Evolutionary conservation across 345 rosid genomes (phyloP), one percentile per base, ranked within the genome.

Genomic region (Gossypium thurberi): DNA sequence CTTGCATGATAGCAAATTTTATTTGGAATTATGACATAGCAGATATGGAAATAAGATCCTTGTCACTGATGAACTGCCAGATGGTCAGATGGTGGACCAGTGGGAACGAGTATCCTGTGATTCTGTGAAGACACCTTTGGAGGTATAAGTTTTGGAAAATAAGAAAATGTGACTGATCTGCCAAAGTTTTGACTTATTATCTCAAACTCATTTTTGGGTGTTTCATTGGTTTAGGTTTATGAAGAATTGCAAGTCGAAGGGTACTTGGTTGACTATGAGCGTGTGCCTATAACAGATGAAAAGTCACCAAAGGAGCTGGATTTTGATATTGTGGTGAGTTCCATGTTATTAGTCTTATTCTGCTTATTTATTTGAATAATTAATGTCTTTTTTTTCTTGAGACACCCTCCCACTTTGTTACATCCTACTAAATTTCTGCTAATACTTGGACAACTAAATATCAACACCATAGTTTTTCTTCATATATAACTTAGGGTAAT

Each of bases 11-110:
- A 28, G 48, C 72, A 70, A 50, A 65, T 73, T 71, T 70, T 42
- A 51, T 52, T 78, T 68, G 72, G 53, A 52, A 59, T 74, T 77
- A 74, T 82, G 78, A 74, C 77, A 12, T 84, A 65, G 69, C 94
- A 95, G 98, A 81, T 95, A 89, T 80, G 98, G 94, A 75, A 90
- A 92, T 84, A 95, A 95, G 87, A 92, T 95, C 84, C 98, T 92
- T 73, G 99, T 95, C 81, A 95, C 97, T 51, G 98, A 92, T 86
- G 99, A 95, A 85, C 89, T 95, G 66, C 96, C 99, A 52, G 94
- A 90, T 87, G 97, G 97, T 84, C 99, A 90, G 84, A 90, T 92
- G 92, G 99, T 92, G 73, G 99, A 95, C 82, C 99, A 92, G 57
- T 95, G 98, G 98, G 99, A 95, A 84, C 91, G 96, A 58, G 96